These are phyloP conservation scores for Colletotrichum phormii DNA, from an alignment of 2,329 filamentous ascomycete genomes.

Conservation along the genomic window DNA sequence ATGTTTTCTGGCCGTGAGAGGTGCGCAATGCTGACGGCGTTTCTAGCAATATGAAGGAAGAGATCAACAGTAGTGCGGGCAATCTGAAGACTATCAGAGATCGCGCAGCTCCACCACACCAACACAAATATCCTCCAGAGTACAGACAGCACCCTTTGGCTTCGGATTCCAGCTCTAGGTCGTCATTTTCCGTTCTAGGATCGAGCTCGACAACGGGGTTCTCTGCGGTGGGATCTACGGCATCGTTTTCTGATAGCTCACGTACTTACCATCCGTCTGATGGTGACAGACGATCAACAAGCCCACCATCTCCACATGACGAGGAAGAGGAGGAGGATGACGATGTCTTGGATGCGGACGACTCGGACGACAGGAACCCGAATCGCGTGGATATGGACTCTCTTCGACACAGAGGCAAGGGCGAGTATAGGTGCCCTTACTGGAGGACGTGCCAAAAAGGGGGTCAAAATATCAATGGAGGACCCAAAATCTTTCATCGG, in stretches of 20 bases:
- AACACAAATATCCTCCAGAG: neutral
- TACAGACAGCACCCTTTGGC: neutral
- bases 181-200: constrained; percentile 29
- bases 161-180: constrained; percentile 32
- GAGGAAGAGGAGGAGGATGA: constrained; percentile 6
- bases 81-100: constrained; percentile 7
- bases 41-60: constrained; percentile 17
- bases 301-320: neutral
- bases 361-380: neutral
- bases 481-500: constrained; percentile 52
- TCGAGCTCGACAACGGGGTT: constrained; percentile 13
- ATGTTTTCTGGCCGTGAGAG: neutral
- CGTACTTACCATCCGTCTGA: constrained; percentile 3
- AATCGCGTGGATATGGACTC: constrained; percentile 53
- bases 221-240: constrained; percentile 13
- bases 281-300: constrained; percentile 7
- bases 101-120: constrained; percentile 9
- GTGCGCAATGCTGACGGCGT: neutral
- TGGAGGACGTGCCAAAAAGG: constrained; percentile 52
- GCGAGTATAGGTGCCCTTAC: constrained; percentile 51
- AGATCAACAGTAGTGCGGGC: neutral
- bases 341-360: neutral
- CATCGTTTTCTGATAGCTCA: constrained; percentile 16
- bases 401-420: constrained; percentile 53
- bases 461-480: constrained; percentile 52